phyloP scores from a whole-genome alignment of 2,329 filamentous ascomycete species.

The Cytospora chrysosperma region DNA sequence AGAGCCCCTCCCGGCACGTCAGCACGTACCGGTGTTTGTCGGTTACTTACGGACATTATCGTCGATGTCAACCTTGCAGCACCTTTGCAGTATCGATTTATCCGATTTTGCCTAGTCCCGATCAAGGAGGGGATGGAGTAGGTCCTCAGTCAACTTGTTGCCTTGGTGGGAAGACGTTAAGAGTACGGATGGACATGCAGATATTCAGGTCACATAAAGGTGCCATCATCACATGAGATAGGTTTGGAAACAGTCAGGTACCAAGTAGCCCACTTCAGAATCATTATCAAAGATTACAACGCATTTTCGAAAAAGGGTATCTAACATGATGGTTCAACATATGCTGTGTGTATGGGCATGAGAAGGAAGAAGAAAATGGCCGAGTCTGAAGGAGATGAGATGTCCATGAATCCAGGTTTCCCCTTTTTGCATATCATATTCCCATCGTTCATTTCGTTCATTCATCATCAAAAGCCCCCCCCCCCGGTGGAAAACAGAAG shows the following conservation, averaged over 20 bases:
- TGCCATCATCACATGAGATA: not conserved
- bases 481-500: not conserved
- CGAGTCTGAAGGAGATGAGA: not conserved
- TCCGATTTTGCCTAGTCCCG: no score
- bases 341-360: slow-evolving; percentile 6
- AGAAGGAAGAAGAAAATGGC: not conserved
- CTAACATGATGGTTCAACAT: slow-evolving; percentile 23
- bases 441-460: not conserved
- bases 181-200: not conserved
- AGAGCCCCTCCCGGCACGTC: not conserved
- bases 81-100: no score
- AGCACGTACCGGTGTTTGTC: not conserved
- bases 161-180: no score
- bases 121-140: no score
- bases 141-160: no score
- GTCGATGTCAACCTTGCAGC: not conserved
- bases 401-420: not conserved
- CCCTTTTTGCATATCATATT: not conserved
- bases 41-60: no score
- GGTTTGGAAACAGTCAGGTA: not conserved
- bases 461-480: not conserved
- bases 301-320: slow-evolving; percentile 19
- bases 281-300: slow-evolving; percentile 9
- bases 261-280: not conserved
- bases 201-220: not conserved